Base-by-base conservation (phyloP, 2,329 filamentous ascomycete species). In the Aureobasidium subglaciale region DNA sequence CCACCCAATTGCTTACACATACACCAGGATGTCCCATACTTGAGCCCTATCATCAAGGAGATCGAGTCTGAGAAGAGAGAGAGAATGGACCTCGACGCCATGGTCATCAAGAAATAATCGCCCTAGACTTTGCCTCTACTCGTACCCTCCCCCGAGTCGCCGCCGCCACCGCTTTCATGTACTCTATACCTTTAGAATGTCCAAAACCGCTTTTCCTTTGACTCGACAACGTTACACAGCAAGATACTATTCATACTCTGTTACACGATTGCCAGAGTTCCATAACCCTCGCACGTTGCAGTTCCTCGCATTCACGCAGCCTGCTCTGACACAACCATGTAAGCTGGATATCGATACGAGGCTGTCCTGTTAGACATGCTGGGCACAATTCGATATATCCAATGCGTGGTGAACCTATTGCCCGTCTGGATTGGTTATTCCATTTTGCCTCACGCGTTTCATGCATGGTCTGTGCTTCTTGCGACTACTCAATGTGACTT, bases 21-120 rank as follows among this genome's bases (percentile, higher is more conserved):
- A 68, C 29, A 20, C 55, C 69, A 89, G 85, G 86, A 88, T 65
- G 67, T 75, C 58, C 75, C 77, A 65, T 89, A 89, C 70, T 77
- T 89, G 49, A 77, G 77, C 63, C 80, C 80, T 34, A 80, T 87
- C 69, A 87, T 89, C 71, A 74, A 77, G 63, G 82, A 86, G 70
- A 81, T 89, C 65, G 83, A 87, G 73, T 75, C 78, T 55, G 85
- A 87, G 75, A 71, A 75, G 63, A 79, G 78, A 67, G 86, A 89
- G 74, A 80, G 84, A 62, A 76, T 78, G 62, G 85, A 88, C 67
- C 73, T 88, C 64, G 86, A 88, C 71, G 75, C 79, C 61, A 78
- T 88, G 75, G 73, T 81, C 59, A 73, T 87, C 64, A 78, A 72
- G 68, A 75, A 75, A 54, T 54, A 54, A 54, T 54, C 38, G 68